Evolutionary conservation across 2,329 filamentous ascomycete genomes (phyloP).

Genomic region (Monilinia vaccinii-corymbosi): DNA sequence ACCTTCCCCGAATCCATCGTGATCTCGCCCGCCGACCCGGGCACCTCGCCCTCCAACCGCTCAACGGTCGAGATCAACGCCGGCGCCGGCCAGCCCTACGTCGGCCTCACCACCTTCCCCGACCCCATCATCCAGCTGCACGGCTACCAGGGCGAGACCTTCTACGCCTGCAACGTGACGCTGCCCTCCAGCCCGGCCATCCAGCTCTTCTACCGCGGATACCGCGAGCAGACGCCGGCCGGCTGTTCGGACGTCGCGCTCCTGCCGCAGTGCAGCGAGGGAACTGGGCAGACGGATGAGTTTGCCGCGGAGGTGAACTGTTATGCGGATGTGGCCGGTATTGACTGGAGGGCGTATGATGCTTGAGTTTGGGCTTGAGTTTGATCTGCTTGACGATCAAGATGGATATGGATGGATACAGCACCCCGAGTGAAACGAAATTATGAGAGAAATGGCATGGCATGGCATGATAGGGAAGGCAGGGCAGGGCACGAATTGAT

Average conservation of each 20-base stretch:
- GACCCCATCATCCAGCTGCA: slow-evolving; percentile 29
- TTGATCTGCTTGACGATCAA: too few relatives aligned
- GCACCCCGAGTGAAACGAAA: neutral
- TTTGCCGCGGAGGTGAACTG: slow-evolving; percentile 33
- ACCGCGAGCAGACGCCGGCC: slow-evolving; percentile 29
- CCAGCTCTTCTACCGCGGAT: slow-evolving; percentile 34
- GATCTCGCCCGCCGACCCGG: slow-evolving; percentile 27
- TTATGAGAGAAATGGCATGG: neutral
- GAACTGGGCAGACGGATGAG: slow-evolving; percentile 33
- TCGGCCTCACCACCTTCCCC: slow-evolving; percentile 31
- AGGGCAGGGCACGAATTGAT: neutral
- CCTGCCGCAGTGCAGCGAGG: slow-evolving; percentile 36
- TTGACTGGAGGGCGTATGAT: slow-evolving; percentile 32
- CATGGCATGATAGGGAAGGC: neutral
- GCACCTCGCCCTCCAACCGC: slow-evolving; percentile 12
- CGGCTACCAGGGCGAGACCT: slow-evolving; percentile 28
- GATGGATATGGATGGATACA: too few relatives aligned
- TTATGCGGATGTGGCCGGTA: slow-evolving; percentile 34
- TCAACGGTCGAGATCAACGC: slow-evolving; percentile 31
- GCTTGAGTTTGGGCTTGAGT: neutral
- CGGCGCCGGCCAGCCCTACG: slow-evolving; percentile 31
- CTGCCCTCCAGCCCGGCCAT: slow-evolving; percentile 34
- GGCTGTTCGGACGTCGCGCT: slow-evolving; percentile 37
- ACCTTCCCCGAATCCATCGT: slow-evolving; percentile 33
- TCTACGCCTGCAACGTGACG: slow-evolving; percentile 36